Evolutionary conservation across 2,329 filamentous ascomycete species (phyloP).

Genomic region (Bertia moriformis): DNA sequence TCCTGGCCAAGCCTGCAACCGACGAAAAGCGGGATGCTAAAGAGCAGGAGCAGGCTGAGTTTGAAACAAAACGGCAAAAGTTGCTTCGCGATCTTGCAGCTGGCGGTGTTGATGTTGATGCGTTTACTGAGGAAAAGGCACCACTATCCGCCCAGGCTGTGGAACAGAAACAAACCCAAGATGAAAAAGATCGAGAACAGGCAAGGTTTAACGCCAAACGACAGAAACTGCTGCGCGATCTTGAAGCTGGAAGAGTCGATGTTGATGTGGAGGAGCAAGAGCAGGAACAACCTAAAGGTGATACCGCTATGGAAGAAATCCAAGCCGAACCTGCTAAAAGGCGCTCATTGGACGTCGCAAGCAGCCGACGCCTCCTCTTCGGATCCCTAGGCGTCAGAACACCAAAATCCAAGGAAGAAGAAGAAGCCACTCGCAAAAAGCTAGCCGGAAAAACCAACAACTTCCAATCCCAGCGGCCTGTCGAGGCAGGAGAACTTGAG

Average conservation of each 20-base stretch:
- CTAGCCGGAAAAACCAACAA: slow-evolving; percentile 18
- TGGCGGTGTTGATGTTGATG: slow-evolving; percentile 24
- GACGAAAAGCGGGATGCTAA: slow-evolving; percentile 2
- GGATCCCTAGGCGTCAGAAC: slow-evolving; percentile 34
- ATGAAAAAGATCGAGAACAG: not conserved
- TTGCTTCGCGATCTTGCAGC: slow-evolving; percentile 23
- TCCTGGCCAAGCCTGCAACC: no score
- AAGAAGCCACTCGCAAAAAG: slow-evolving; percentile 26
- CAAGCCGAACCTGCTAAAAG: slow-evolving; percentile 11
- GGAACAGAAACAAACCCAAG: not conserved
- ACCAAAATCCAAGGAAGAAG: slow-evolving; percentile 34
- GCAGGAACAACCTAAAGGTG: not conserved
- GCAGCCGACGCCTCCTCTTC: slow-evolving; percentile 34
- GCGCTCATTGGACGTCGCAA: slow-evolving; percentile 30
- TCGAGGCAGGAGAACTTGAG: slow-evolving; percentile 4
- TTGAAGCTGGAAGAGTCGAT: slow-evolving; percentile 21
- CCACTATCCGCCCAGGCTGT: not conserved
- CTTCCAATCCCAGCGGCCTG: slow-evolving; percentile 2
- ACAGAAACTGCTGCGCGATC: slow-evolving; percentile 22
- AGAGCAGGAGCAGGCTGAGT: slow-evolving; percentile 13
- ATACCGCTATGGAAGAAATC: not conserved
- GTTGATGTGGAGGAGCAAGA: not conserved
- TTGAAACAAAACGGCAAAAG: slow-evolving; percentile 22
- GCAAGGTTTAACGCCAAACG: slow-evolving; percentile 21
- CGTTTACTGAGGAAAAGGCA: slow-evolving; percentile 3